Base-by-base conservation (phyloP, 768 basidiomycete genomes). In the Mycena crocata region DNA sequence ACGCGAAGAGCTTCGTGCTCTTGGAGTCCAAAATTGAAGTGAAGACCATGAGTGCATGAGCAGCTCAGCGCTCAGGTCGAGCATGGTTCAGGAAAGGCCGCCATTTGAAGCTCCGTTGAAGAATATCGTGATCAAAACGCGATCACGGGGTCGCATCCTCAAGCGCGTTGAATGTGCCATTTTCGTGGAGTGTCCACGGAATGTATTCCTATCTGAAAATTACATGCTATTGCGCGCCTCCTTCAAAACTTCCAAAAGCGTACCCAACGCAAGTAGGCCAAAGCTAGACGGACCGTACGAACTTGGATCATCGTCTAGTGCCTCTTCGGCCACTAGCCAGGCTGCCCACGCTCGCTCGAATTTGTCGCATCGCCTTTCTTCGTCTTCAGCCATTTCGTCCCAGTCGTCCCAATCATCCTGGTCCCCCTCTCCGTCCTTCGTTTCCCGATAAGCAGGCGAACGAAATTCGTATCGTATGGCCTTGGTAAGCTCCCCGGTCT, bases 201-300 rank as follows among this genome's bases (percentile, higher is more conserved):
- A 21, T 9, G n/a, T n/a, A n/a, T n/a, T n/a, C n/a, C n/a, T 24
- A 23, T 6, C 7, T n/a, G 44, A 14, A 48, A 15, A 15, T n/a
- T 40, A 60, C 10, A 24, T 19, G 35, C 28, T 35, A 6, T 62
- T 51, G 40, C 44, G 58, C 21, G 71, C 71, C 49, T 76, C 77
- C 57, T 81, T 83, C 28, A 82, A 58, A 32, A 79, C 64, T 19
- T 85, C 83, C 57, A 86, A 70, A 70, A 86, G 77, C 28, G 75
- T 70, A 14, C 81, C 81, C 67, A 86, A 59, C 23, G 83, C 84
- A 21, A 86, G 75, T 61, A 83, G 62, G 13, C 85, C 84, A 52
- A 85, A 86, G 67, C 82, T 83, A 65, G 80, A 79, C 9, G 81
- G 73, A 1, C 85, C 85, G 64, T 80, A 86, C 49, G 55, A 54